Evolutionary conservation across 2,329 filamentous ascomycete species (phyloP), one percentile per base, ranked within the genome.

Genomic region (Hysterium pulicare): DNA sequence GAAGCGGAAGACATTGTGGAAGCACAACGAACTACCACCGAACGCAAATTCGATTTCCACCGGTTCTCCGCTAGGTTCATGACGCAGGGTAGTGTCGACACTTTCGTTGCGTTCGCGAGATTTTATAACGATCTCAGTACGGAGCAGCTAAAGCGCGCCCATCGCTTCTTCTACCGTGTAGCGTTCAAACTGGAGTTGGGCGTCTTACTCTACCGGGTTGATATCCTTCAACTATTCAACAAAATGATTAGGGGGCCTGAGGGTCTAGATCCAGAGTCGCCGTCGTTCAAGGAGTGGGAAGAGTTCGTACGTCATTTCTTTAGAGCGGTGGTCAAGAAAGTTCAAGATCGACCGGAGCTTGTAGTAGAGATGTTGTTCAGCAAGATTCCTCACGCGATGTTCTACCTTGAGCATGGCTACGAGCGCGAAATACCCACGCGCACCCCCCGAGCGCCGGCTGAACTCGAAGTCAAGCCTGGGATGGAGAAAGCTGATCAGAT

Each of bases 161-260:
- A 97, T 69, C 85, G 93, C 5, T 98, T 91, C 66, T 90, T 98
- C 59, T 94, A 97, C 59, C 84, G 91, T 0, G 77, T 95, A 9
- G 90, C 90, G 0, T 97, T 97, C 74, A 98, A 97, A 69, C 87
- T 95, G 66, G 88, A 96, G 35, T 83, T 93, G 72, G 84, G 83
- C 43, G 84, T 96, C 17, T 80, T 96, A 71, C 75, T 98, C 1
- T 97, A 90, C 68, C 82, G 91, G 8, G 80, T 95, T 4, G 93
- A 97, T 61, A 95, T 96, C 26, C 81, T 98, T 35, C 82, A 87
- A 33, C 75, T 97, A 1, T 83, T 98, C 38, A 83, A 95, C 61
- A 85, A 82, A 59, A 90, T 98, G 82, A 86, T 97, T 66, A 94
- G 94, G 63, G 91, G 91, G 0, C 87, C 88, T 0, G 81, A 87